Conservation (phyloP, 192 early-diverging fungal species). For the Backusella australiensis region DNA sequence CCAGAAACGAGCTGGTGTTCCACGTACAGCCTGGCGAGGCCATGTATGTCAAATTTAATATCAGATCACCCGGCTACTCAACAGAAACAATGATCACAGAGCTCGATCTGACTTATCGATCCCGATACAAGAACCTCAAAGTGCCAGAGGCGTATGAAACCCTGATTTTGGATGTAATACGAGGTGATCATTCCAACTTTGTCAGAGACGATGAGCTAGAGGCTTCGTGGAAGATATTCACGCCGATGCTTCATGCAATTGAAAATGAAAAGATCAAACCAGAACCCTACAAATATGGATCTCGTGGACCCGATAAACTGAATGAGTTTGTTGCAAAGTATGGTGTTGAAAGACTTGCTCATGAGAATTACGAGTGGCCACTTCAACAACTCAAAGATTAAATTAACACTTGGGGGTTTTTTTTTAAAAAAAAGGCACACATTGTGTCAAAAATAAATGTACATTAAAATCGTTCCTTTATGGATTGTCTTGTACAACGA, state of each 20-base stretch:
- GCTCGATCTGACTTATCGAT: conserved; percentile 90
- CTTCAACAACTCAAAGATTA: conserved; percentile 20
- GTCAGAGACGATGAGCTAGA: conserved; percentile 90
- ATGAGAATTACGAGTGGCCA: conserved; percentile 50
- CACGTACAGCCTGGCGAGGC: conserved; percentile 94
- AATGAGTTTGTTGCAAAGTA: conserved; percentile 69
- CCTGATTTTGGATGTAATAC: conserved; percentile 88
- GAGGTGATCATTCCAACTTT: conserved; percentile 95
- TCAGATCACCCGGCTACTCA: conserved; percentile 91
- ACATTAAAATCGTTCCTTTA: too few species aligned
- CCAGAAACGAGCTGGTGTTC: conserved; percentile 94
- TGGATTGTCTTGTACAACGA: too few species aligned
- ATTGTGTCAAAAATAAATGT: too few species aligned
- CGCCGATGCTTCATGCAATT: conserved; percentile 89
- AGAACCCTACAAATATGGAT: conserved; percentile 75
- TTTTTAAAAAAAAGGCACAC: too few species aligned
- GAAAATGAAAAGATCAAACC: conserved; percentile 55
- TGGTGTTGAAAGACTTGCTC: conserved; percentile 44
- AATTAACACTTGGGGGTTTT: not conserved
- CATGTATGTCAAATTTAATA: conserved; percentile 95
- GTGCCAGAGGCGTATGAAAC: conserved; percentile 98
- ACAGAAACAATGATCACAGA: conserved; percentile 88
- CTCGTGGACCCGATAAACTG: conserved; percentile 77
- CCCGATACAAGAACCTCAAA: conserved; percentile 80
- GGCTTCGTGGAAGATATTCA: conserved; percentile 98